Percentiles rank a stretch among this genome's conserved stretches.
These are phyloP conservation scores for Marasmius sp. DNA, from an alignment of 1,284 basidiomycete species.

Conservation along the genomic window DNA sequence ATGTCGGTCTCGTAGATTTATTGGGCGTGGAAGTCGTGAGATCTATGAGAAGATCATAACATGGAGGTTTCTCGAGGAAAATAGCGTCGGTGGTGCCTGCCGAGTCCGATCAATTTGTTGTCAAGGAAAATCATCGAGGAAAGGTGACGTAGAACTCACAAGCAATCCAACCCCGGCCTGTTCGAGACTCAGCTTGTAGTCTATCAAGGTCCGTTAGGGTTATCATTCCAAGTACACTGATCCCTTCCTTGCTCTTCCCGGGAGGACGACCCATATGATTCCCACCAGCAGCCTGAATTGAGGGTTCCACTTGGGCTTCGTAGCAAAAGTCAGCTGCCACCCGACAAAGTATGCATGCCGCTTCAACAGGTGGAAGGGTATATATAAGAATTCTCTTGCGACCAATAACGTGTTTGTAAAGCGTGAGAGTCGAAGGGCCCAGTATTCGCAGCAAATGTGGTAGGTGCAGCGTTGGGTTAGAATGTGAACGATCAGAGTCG, in stretches of 20 bases:
- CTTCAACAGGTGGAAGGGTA: constrained; percentile 74
- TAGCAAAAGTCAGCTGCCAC: constrained; percentile 72
- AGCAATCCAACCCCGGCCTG: constrained; percentile 74
- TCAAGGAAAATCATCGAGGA: background rate
- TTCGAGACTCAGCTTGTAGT: constrained; percentile 51
- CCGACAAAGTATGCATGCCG: constrained; percentile 73
- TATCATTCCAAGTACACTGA: constrained; percentile 73
- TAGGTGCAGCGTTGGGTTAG: constrained; percentile 60
- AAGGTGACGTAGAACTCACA: constrained; percentile 42
- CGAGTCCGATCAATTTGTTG: background rate
- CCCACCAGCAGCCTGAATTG: constrained; percentile 21
- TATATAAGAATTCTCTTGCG: constrained; percentile 72
- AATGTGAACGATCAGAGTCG: constrained; percentile 31
- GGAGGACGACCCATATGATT: constrained; percentile 31
- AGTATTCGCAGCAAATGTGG: constrained; percentile 70
- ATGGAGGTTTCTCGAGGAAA: constrained; percentile 73
- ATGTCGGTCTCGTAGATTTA: constrained; percentile 60
- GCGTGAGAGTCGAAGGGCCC: constrained; percentile 71
- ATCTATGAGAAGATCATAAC: constrained; percentile 78
- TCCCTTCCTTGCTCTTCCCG: constrained; percentile 50
- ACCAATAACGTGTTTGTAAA: constrained; percentile 76
- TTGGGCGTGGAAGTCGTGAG: constrained; percentile 63
- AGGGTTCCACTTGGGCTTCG: constrained; percentile 46
- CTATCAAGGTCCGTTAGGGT: constrained; percentile 70
- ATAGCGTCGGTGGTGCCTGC: constrained; percentile 76